Evolutionary conservation across 352 stramenopile genomes (phyloP), one percentile per base, ranked within the genome.

Genomic region (Hyaloperonospora brassicae): DNA sequence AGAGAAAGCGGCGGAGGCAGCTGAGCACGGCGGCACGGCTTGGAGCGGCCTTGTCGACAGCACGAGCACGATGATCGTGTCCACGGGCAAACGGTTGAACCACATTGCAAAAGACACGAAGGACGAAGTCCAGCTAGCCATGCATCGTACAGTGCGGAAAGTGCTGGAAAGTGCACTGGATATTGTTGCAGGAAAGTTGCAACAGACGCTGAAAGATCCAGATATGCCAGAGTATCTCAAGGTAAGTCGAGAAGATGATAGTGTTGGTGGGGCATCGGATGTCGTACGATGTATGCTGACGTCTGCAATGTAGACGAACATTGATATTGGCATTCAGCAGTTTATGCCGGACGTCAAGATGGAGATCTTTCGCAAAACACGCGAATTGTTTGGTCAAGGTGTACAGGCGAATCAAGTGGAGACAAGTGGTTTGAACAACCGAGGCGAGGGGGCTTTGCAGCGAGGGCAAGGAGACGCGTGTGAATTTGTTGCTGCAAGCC

Each of bases 281-380:
- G 27, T 34, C 4, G 27, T 34, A 34, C 8, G 27, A 8, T 9
- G 27, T 4, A 34, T 34, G 8, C 8, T 34, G 27, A 34, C 27
- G 27, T 34, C 3, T 52, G 14, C 62, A 27, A 13, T 67, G 1
- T 41, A 80, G 72, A 73, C 59, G 39, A 89, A 92, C 53, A 92
- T 94, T 54, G 84, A 95, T 49, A 63, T 86, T 31, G 78, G 77
- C 22, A 84, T 95, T 30, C 77, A 93, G 42, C 79, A 89, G 56
- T 90, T 95, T 54, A 89, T 95, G 67, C 82, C 82, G 2, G 84
- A 95, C 51, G 81, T 95, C 43, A 93, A 95, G 51, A 77, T 93
- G 56, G 82, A 95, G 59, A 88, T 95, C 52, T 93, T 90, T 40
- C 64, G 76, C 14, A 92, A 94, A 66, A 94, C 80, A 22, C 54